Evolutionary conservation across 495 filamentous ascomycete species (phyloP).

Genomic region (Massariosphaeria phaeospora): DNA sequence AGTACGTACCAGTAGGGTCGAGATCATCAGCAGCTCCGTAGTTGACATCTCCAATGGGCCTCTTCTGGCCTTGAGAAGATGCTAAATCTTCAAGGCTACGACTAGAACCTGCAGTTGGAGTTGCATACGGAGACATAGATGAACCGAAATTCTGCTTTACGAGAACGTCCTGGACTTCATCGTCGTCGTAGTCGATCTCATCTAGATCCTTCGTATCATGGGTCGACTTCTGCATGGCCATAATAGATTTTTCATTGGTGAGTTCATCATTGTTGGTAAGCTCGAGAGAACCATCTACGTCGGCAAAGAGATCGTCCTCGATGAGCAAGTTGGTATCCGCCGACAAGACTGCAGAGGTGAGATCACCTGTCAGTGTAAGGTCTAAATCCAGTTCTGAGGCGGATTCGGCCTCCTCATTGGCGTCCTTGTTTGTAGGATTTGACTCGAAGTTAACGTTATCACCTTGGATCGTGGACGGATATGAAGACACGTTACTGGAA

Average conservation of each 20-base stretch:
- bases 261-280: background rate
- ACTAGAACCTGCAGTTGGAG: background rate
- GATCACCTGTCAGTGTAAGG: no score
- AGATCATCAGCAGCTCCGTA: background rate
- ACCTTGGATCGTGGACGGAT: slow-evolving; percentile 23
- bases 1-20: background rate
- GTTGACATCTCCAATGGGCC: slow-evolving; percentile 8
- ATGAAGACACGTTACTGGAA: no score
- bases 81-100: background rate
- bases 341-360: no score
- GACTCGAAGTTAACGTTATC: no score
- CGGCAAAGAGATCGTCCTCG: slow-evolving; percentile 31
- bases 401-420: no score
- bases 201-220: slow-evolving; percentile 3
- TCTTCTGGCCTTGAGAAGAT: slow-evolving; percentile 10
- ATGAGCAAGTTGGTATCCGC: no score
- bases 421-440: background rate
- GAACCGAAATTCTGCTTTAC: background rate
- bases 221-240: no score
- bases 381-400: no score
- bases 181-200: slow-evolving; percentile 16
- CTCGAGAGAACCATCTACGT: slow-evolving; percentile 22
- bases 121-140: slow-evolving; percentile 2
- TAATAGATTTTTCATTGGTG: no score
- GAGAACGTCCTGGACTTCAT: slow-evolving; percentile 10